phyloP scores from a whole-genome alignment of 371 early-diverging fungal species.

The Zopfochytrium polystomum region DNA sequence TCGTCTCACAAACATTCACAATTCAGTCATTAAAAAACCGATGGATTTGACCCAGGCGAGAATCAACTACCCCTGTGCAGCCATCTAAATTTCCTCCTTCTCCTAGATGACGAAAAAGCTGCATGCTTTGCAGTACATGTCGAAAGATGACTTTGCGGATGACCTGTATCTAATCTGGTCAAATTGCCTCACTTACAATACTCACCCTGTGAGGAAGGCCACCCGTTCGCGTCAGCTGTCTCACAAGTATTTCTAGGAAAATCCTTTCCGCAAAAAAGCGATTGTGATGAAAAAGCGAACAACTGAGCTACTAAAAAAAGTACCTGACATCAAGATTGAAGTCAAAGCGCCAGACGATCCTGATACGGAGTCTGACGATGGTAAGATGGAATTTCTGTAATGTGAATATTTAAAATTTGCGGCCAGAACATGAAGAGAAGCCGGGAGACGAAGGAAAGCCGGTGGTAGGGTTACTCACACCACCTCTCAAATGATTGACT shows the following conservation, averaged over 20 bases:
- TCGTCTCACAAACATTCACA: neutral
- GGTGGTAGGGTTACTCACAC: no score
- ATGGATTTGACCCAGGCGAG: slow-evolving; percentile 84
- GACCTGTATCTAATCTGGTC: slow-evolving; percentile 80
- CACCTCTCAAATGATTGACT: no score
- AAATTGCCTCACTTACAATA: slow-evolving; percentile 83
- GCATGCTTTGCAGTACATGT: slow-evolving; percentile 63
- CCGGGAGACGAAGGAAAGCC: no score
- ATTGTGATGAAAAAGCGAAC: slow-evolving; percentile 76
- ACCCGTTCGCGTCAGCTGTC: neutral
- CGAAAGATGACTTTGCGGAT: slow-evolving; percentile 72
- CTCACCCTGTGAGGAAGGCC: slow-evolving; percentile 50
- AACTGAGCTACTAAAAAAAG: slow-evolving; percentile 65
- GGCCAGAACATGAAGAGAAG: no score
- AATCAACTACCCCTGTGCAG: no score
- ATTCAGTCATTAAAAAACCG: slow-evolving; percentile 77
- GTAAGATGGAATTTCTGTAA: slow-evolving; percentile 3
- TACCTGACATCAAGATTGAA: slow-evolving; percentile 69
- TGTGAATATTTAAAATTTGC: neutral
- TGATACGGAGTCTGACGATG: slow-evolving; percentile 43
- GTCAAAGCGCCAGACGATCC: slow-evolving; percentile 30
- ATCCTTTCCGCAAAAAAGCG: slow-evolving; percentile 81
- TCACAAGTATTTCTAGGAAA: slow-evolving; percentile 52
- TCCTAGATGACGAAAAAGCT: slow-evolving; percentile 73
- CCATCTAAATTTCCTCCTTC: neutral